Evolutionary conservation across 1,284 basidiomycete genomes (phyloP).

Genomic region (Amylostereum chailletii): DNA sequence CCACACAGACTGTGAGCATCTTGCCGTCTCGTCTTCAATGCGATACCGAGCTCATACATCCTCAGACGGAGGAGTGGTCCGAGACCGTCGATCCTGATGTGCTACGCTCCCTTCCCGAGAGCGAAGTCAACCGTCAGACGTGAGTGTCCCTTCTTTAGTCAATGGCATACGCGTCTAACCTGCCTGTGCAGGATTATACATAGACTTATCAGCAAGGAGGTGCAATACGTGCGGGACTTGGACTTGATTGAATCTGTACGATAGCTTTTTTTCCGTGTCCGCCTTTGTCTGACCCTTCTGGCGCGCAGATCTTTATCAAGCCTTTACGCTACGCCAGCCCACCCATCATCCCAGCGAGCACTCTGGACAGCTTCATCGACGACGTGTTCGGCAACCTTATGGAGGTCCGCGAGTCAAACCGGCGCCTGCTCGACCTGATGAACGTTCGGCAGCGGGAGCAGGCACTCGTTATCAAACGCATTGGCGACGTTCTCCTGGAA

Average conservation of each 20-base stretch:
- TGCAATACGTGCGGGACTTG: slow-evolving; percentile 86
- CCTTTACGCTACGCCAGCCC: slow-evolving; percentile 67
- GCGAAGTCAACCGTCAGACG: slow-evolving; percentile 82
- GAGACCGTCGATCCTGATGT: slow-evolving; percentile 63
- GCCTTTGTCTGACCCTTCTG: slow-evolving; percentile 2
- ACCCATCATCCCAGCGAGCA: slow-evolving; percentile 53
- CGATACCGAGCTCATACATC: no score
- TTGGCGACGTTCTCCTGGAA: slow-evolving; percentile 88
- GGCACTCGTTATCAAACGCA: slow-evolving; percentile 71
- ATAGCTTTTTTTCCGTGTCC: not conserved
- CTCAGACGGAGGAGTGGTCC: slow-evolving; percentile 57
- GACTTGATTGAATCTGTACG: slow-evolving; percentile 72
- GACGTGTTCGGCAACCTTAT: slow-evolving; percentile 85
- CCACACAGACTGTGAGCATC: not conserved
- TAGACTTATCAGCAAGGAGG: slow-evolving; percentile 86
- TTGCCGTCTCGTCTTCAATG: no score
- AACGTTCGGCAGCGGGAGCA: slow-evolving; percentile 86
- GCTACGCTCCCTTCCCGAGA: slow-evolving; percentile 59
- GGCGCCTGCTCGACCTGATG: slow-evolving; percentile 76
- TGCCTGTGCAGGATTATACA: slow-evolving; percentile 64
- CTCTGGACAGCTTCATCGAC: slow-evolving; percentile 75
- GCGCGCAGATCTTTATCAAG: slow-evolving; percentile 62
- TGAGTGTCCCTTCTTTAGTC: slow-evolving; percentile 21
- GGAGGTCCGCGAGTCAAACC: slow-evolving; percentile 78
- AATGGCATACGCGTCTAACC: not conserved